A percentile compares a stretch with the other conserved stretches of the same genome.
phyloP scores from a whole-genome alignment of 164 flowering plant genomes.

The Annona squamosa region DNA sequence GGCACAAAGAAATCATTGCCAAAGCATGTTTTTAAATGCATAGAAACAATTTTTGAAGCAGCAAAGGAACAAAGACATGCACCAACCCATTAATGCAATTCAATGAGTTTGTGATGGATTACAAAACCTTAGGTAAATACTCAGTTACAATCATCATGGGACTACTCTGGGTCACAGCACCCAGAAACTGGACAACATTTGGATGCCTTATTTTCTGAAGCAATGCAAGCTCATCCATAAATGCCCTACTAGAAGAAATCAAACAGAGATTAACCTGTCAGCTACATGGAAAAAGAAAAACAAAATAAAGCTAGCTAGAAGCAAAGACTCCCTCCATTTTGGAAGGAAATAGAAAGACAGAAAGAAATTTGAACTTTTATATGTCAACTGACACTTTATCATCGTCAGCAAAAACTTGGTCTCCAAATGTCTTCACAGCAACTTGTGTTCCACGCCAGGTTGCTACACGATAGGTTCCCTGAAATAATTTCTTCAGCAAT shows the following conservation, averaged over 20 bases:
- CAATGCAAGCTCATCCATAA: slow-evolving; percentile 86
- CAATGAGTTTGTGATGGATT: background rate
- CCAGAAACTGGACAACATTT: slow-evolving; percentile 94
- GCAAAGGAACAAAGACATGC: slow-evolving; percentile 1
- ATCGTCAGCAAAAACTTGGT: slow-evolving; percentile 59
- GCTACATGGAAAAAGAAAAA: background rate
- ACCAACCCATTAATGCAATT: background rate
- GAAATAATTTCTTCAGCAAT: slow-evolving; percentile 2
- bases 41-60: background rate
- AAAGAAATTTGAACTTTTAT: background rate
- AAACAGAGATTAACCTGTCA: slow-evolving; percentile 1
- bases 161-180: slow-evolving; percentile 96
- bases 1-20: background rate
- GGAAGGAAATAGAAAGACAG: background rate
- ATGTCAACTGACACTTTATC: slow-evolving; percentile 78
- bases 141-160: slow-evolving; percentile 99
- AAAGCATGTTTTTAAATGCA: background rate
- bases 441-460: slow-evolving; percentile 93
- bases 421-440: slow-evolving; percentile 81
- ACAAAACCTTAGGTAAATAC: slow-evolving; percentile 80
- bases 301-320: background rate
- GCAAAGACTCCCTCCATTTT: background rate
- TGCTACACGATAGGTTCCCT: slow-evolving; percentile 84
- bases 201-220: slow-evolving; percentile 94
- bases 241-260: slow-evolving; percentile 51